These are phyloP conservation scores for Terfezia boudieri DNA, from an alignment of 495 filamentous ascomycete species.

Conservation along the genomic window DNA sequence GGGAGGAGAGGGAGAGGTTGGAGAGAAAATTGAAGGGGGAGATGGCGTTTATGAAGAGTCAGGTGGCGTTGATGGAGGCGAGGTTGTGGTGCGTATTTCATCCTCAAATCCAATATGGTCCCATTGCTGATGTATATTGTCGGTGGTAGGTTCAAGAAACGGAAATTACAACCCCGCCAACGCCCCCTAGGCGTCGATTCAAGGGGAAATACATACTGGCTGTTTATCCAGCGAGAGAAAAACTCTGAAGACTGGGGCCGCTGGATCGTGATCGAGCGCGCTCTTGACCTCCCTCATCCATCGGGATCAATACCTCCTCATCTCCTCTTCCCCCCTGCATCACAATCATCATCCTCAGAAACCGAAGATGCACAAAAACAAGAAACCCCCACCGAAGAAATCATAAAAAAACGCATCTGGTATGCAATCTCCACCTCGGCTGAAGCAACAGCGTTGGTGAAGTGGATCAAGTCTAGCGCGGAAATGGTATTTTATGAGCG, in stretches of 20 bases:
- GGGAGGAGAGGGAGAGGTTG: slow-evolving; percentile 6
- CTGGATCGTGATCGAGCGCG: slow-evolving; percentile 15
- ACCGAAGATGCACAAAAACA: slow-evolving; percentile 20
- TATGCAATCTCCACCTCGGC: slow-evolving; percentile 6
- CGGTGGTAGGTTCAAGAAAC: slow-evolving; percentile 5
- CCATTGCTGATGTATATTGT: too few relatives aligned
- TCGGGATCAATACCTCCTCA: slow-evolving; percentile 5
- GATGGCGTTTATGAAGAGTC: background rate
- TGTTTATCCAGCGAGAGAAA: slow-evolving; percentile 13
- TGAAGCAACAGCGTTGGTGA: slow-evolving; percentile 8
- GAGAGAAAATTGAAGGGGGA: slow-evolving; percentile 5
- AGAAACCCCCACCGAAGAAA: slow-evolving; percentile 9
- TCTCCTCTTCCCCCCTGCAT: background rate
- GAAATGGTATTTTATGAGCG: slow-evolving; percentile 7
- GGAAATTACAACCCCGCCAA: slow-evolving; percentile 7
- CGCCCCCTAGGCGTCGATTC: slow-evolving; percentile 10
- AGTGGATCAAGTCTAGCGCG: slow-evolving; percentile 13
- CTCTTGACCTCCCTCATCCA: slow-evolving; percentile 9
- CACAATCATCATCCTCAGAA: slow-evolving; percentile 3
- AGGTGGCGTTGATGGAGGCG: background rate
- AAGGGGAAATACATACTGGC: slow-evolving; percentile 13
- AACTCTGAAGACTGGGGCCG: slow-evolving; percentile 17
- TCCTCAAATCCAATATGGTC: too few relatives aligned
- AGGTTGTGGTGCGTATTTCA: background rate
- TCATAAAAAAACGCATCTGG: slow-evolving; percentile 7